Evolutionary conservation across 495 filamentous ascomycete genomes (phyloP).

Genomic region (Podospora didyma): DNA sequence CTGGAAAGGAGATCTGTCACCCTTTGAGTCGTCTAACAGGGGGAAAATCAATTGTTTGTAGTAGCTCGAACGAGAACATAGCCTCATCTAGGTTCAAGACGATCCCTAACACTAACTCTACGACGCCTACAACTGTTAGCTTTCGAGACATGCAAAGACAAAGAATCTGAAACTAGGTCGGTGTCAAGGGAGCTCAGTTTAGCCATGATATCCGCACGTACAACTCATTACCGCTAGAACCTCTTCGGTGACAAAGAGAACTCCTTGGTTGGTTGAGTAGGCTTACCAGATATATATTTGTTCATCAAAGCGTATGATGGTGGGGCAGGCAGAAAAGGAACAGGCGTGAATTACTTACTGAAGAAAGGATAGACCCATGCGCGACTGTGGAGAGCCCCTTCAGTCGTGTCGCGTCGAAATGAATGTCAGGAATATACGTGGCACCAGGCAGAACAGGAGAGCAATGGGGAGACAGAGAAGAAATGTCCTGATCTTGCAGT

Average conservation of each 20-base stretch:
- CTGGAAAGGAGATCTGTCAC: too few relatives aligned
- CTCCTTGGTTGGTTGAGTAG: constrained; percentile 28
- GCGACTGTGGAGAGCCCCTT: not conserved
- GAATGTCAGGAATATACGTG: not conserved
- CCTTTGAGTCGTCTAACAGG: too few relatives aligned
- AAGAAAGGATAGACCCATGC: not conserved
- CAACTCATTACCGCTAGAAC: constrained; percentile 25
- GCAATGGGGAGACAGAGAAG: not conserved
- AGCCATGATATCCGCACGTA: constrained; percentile 25
- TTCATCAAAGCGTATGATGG: constrained; percentile 23
- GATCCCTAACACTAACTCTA: not conserved
- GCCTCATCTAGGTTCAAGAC: too few relatives aligned
- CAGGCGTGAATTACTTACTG: not conserved
- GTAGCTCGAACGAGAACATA: too few relatives aligned
- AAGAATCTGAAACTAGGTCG: not conserved
- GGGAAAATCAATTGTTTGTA: too few relatives aligned
- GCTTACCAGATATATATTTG: constrained; percentile 31
- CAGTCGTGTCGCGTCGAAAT: not conserved
- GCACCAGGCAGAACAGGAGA: not conserved
- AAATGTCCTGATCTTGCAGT: constrained; percentile 52
- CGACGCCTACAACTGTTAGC: constrained; percentile 16
- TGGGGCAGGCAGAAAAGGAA: not conserved
- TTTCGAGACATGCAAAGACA: not conserved
- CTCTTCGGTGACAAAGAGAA: not conserved
- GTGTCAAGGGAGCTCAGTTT: constrained; percentile 17